A percentile compares a stretch with the other conserved stretches of the same genome.
Conservation (phyloP, 2,329 filamentous ascomycete genomes). For the Nannizzia gypsea region DNA sequence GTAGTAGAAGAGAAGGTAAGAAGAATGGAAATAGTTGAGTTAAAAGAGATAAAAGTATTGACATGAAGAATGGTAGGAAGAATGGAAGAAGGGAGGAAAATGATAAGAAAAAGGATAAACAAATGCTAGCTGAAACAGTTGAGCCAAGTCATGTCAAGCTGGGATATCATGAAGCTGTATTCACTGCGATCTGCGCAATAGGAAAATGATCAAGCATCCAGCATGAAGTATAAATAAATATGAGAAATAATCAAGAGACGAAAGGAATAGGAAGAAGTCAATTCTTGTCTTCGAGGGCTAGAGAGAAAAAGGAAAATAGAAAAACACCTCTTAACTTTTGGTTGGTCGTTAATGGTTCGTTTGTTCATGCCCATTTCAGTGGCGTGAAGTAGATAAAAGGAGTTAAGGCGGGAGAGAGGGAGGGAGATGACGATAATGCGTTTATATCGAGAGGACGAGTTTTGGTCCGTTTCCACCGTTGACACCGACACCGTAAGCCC, state of each 20-base stretch:
- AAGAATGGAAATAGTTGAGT: background rate
- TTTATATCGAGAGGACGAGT: constrained; percentile 55
- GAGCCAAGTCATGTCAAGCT: background rate
- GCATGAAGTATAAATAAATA: background rate
- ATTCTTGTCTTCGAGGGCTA: background rate
- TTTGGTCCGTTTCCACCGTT: constrained; percentile 25
- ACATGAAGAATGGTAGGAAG: constrained; percentile 3
- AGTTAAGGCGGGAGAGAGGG: background rate
- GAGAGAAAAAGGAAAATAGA: constrained; percentile 4
- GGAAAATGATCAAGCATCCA: background rate
- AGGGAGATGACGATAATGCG: background rate
- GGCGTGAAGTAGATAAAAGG: too few species aligned
- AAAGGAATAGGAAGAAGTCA: background rate
- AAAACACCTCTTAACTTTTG: constrained; percentile 1
- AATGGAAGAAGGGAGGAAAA: background rate
- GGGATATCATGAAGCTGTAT: constrained; percentile 1
- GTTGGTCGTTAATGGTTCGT: background rate
- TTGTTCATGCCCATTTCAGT: background rate
- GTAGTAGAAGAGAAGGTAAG: background rate
- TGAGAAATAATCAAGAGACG: background rate
- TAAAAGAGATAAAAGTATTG: constrained; percentile 8
- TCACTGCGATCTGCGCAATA: constrained; percentile 2
- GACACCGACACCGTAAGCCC: constrained; percentile 46
- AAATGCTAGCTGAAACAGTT: constrained; percentile 4
- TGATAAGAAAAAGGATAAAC: background rate